Conservation (phyloP, 2,329 filamentous ascomycete species). For the Aphanoascus verrucosus region DNA sequence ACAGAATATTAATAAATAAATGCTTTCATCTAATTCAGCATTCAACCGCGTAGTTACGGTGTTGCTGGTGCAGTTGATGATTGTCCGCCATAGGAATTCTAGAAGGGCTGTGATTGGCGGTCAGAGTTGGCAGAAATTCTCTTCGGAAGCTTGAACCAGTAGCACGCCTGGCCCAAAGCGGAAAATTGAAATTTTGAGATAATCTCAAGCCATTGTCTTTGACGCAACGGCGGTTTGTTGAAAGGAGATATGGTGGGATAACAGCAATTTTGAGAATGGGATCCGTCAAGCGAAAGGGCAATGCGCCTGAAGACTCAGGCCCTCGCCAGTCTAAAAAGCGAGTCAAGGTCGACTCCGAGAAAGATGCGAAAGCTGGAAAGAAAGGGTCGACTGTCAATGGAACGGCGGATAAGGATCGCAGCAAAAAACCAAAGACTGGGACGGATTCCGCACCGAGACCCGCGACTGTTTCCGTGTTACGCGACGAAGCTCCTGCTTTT, state of each 20-base stretch:
- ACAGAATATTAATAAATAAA: no score
- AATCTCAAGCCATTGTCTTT: background rate
- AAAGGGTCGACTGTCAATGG: slow-evolving; percentile 19
- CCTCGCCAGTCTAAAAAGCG: slow-evolving; percentile 32
- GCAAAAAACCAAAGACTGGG: slow-evolving; percentile 17
- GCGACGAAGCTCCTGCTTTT: slow-evolving; percentile 79
- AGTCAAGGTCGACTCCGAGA: slow-evolving; percentile 30
- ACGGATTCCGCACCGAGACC: slow-evolving; percentile 15
- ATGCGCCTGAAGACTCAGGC: slow-evolving; percentile 28
- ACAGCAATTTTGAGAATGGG: slow-evolving; percentile 27
- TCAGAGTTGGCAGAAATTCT: slow-evolving; percentile 5
- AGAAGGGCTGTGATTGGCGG: background rate
- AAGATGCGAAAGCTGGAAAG: slow-evolving; percentile 26
- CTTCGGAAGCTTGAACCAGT: background rate
- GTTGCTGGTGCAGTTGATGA: no score
- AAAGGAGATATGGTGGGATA: background rate
- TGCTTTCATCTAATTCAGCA: no score
- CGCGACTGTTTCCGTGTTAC: slow-evolving; percentile 37
- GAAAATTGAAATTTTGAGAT: slow-evolving; percentile 11
- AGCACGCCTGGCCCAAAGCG: slow-evolving; percentile 8
- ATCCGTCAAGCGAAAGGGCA: slow-evolving; percentile 38
- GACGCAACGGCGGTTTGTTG: background rate
- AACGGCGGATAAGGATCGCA: slow-evolving; percentile 15
- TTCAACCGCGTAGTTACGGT: no score
- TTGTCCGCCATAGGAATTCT: no score